These are phyloP conservation scores for Microstegium vimineum DNA, from an alignment of 176 grass and related monocot species.

Conservation along the genomic window DNA sequence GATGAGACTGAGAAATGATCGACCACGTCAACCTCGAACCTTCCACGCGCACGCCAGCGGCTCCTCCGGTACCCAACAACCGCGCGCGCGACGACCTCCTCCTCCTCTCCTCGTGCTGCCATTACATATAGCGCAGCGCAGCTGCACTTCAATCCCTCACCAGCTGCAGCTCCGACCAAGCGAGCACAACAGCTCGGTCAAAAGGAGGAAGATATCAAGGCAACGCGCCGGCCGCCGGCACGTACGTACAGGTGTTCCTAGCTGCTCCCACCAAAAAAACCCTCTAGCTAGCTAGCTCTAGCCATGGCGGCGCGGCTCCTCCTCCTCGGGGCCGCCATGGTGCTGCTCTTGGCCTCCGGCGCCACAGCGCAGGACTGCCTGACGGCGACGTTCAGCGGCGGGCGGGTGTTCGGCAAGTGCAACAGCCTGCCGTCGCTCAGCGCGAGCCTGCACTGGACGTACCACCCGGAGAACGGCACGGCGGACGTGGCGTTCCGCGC, in stretches of 20 bases:
- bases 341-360: slow-evolving; percentile 9
- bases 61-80: slow-evolving; percentile 29
- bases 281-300: no score
- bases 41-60: slow-evolving; percentile 12
- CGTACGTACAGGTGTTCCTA: no score
- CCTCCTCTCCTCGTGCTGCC: not conserved
- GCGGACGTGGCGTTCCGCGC: slow-evolving; percentile 70
- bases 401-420: slow-evolving; percentile 42
- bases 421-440: slow-evolving; percentile 43
- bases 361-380: slow-evolving; percentile 48
- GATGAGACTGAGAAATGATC: not conserved
- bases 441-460: slow-evolving; percentile 75
- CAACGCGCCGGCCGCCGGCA: no score
- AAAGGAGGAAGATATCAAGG: no score
- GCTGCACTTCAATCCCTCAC: not conserved
- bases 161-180: not conserved
- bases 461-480: slow-evolving; percentile 66
- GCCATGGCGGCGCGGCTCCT: slow-evolving; percentile 29
- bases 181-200: no score
- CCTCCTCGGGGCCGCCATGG: not conserved
- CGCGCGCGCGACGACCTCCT: not conserved
- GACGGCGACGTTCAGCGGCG: slow-evolving; percentile 41
- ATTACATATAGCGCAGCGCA: slow-evolving; percentile 17
- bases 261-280: no score
- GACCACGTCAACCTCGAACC: slow-evolving; percentile 19